Percentiles rank a stretch among this genome's conserved stretches.
These are phyloP conservation scores for Nakazawaea molendinolei DNA, from an alignment of 805 yeast genomes.

Conservation along the genomic window DNA sequence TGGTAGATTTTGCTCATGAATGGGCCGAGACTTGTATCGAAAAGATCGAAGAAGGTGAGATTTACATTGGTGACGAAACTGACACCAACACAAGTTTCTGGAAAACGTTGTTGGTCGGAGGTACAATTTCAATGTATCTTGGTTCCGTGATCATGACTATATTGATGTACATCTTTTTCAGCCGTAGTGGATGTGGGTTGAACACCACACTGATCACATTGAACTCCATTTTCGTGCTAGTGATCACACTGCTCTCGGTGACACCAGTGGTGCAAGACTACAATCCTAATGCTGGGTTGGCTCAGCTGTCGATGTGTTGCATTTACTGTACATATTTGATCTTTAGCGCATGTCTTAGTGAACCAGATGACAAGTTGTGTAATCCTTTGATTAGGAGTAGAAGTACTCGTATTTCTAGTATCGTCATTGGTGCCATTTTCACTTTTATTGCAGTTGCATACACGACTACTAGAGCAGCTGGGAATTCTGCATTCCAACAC, in stretches of 20 bases:
- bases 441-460: slow-evolving; percentile 94
- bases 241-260: slow-evolving; percentile 66
- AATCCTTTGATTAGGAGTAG: slow-evolving; percentile 86
- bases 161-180: slow-evolving; percentile 77
- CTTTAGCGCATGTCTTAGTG: slow-evolving; percentile 89
- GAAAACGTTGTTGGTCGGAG: slow-evolving; percentile 77
- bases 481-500: slow-evolving; percentile 59
- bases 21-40: slow-evolving; percentile 97
- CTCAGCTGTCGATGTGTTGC: slow-evolving; percentile 94
- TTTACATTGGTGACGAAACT: slow-evolving; percentile 41
- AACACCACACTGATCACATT: slow-evolving; percentile 81
- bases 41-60: slow-evolving; percentile 77
- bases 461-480: slow-evolving; percentile 96
- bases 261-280: slow-evolving; percentile 82
- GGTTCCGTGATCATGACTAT: slow-evolving; percentile 67
- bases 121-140: slow-evolving; percentile 80
- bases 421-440: slow-evolving; percentile 85
- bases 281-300: slow-evolving; percentile 93
- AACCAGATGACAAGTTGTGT: slow-evolving; percentile 90
- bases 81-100: slow-evolving; percentile 50
- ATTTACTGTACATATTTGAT: slow-evolving; percentile 88
- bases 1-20: slow-evolving; percentile 96
- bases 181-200: slow-evolving; percentile 77
- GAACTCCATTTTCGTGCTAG: slow-evolving; percentile 58
- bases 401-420: slow-evolving; percentile 85